Base-by-base conservation (phyloP, 495 filamentous ascomycete species). In the Xylaria venustula region DNA sequence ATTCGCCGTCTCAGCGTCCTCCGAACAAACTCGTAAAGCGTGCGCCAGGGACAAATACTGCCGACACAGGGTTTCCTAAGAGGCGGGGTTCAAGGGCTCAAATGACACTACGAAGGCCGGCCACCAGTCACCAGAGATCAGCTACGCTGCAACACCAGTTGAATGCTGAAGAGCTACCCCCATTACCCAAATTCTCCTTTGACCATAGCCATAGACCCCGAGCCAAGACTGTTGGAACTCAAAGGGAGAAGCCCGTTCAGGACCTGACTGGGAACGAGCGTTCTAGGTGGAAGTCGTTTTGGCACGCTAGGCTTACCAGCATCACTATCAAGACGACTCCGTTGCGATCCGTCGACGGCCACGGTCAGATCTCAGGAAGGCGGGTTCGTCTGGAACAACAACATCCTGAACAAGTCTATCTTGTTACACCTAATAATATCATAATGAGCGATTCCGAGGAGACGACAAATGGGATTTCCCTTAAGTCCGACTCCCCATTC, bases 21-120 rank as follows among this genome's bases (percentile, higher is more conserved):
- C 86, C 89, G 15, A 97, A 97, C 74, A 97, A 95, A 75, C 78
- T 97, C 23, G 87, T 97, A 30, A 98, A 97, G 76, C 87, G 93
- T 56, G 79, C 86, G 45, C 80, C 86, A 12, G 90, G 92, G 17
- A 63, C 68, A 19, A 70, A 72, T 45, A 79, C 86, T 32, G 80
- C 81, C 59, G 77, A 69, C 70, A 74, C 76, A 60, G 70, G 62
- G 41, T 55, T 53, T 54, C 62, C 70, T 49, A 62, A 68, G 54
- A 71, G 74, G 58, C 73, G 72, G 55, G 66, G 75, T 46, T 83
- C 84, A 3, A 81, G 67, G 45, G 78, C 85, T 17, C 80, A 85
- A 62, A 69, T 85, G 54, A 83, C 81, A 5, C 76, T 92, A 49
- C 83, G 89, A 56, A 80, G 91, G 68, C 92, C 92, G 20, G 92